Percentiles rank a stretch among this genome's conserved stretches.
Conservation (phyloP, 352 stramenopile genomes). For the Phytophthora parvispora region DNA sequence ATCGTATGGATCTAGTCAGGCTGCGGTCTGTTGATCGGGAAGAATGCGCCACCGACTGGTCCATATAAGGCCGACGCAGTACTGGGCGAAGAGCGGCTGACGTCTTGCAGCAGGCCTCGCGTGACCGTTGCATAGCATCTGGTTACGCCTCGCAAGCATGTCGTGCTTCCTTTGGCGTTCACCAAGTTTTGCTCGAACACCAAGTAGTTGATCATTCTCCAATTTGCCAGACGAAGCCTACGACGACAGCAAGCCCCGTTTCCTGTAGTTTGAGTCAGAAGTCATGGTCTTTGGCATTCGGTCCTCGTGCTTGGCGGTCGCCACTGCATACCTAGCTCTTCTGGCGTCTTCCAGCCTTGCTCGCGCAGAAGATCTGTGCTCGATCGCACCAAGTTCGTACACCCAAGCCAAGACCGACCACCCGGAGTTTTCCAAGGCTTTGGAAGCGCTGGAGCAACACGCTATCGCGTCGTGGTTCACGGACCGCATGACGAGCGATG, state of each 20-base stretch:
- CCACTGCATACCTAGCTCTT: constrained; percentile 11
- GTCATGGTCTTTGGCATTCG: constrained; percentile 21
- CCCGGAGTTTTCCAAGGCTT: constrained; percentile 35
- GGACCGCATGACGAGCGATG: constrained; percentile 39
- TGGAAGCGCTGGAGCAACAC: constrained; percentile 47
- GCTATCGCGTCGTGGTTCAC: constrained; percentile 65
- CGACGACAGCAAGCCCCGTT: constrained; percentile 10
- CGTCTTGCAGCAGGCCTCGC: too few relatives aligned
- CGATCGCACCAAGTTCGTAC: constrained; percentile 36
- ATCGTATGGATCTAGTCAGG: constrained; percentile 18
- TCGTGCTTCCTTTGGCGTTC: not conserved
- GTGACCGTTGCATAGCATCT: not conserved
- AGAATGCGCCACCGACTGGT: constrained; percentile 10
- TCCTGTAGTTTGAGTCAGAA: not conserved
- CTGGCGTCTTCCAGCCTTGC: not conserved
- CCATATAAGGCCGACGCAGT: not conserved
- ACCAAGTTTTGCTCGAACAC: constrained; percentile 10
- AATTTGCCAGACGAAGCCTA: constrained; percentile 20
- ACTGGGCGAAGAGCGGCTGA: constrained; percentile 17
- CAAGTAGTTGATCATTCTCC: constrained; percentile 22
- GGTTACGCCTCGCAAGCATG: not conserved
- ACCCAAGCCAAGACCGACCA: constrained; percentile 42
- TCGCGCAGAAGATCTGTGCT: constrained; percentile 39
- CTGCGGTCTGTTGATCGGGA: constrained; percentile 16
- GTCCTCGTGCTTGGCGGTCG: constrained; percentile 1